phyloP scores from a whole-genome alignment of 768 basidiomycete genomes.

The Hortiboletus flavorubellus region DNA sequence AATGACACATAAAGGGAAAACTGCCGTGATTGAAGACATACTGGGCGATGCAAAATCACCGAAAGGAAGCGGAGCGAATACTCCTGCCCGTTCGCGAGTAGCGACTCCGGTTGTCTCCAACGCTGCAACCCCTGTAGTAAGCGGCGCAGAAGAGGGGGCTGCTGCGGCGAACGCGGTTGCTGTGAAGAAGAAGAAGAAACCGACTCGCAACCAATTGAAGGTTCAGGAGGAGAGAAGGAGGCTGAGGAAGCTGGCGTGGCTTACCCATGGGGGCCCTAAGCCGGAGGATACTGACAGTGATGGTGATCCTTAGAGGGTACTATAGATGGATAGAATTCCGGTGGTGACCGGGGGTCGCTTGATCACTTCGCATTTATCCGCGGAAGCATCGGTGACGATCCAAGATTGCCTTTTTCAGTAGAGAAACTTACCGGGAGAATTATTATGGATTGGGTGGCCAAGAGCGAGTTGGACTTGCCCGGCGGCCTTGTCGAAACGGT shows the following conservation, averaged over 20 bases:
- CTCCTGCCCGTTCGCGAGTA: conserved; percentile 66
- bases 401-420: conserved; percentile 28
- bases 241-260: conserved; percentile 77
- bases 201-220: conserved; percentile 87
- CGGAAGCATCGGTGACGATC: conserved; percentile 31
- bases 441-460: not conserved
- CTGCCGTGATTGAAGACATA: conserved; percentile 78
- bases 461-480: not conserved
- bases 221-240: conserved; percentile 83
- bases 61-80: conserved; percentile 68
- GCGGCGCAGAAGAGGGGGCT: conserved; percentile 64
- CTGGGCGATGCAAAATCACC: conserved; percentile 69
- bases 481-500: conserved; percentile 11
- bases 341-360: conserved; percentile 21
- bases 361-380: conserved; percentile 15
- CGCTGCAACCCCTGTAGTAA: conserved; percentile 71
- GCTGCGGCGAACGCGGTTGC: conserved; percentile 36
- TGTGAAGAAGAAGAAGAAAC: conserved; percentile 83
- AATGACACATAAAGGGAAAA: conserved; percentile 86
- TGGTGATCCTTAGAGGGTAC: conserved; percentile 18
- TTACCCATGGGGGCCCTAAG: conserved; percentile 75
- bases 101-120: conserved; percentile 69
- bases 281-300: conserved; percentile 83
- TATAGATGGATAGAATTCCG: conserved; percentile 3
- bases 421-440: not conserved